Conservation (phyloP, 2,329 filamentous ascomycete species). For the Aureobasidium sp. region DNA sequence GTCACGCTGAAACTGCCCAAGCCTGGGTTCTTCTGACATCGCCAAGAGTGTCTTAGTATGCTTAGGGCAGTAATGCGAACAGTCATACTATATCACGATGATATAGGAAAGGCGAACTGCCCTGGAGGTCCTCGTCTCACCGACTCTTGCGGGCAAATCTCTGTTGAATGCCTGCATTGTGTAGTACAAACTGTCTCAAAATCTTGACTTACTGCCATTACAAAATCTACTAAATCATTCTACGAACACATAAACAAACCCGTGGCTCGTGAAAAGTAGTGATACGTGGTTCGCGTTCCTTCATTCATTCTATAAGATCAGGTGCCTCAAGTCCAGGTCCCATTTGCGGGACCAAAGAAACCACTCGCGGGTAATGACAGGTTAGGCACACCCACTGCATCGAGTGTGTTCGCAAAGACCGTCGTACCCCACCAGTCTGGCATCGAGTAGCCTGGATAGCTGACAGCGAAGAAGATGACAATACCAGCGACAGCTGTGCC, state of each 20-base stretch:
- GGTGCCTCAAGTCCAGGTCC: conserved; percentile 19
- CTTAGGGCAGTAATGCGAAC: not conserved
- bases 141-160: not conserved
- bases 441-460: conserved; percentile 33
- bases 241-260: not conserved
- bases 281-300: no score
- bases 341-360: conserved; percentile 53
- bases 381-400: conserved; percentile 30
- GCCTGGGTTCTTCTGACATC: conserved; percentile 2
- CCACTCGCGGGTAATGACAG: conserved; percentile 50
- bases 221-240: no score
- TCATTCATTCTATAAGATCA: not conserved
- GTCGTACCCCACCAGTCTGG: conserved; percentile 29
- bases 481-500: conserved; percentile 38
- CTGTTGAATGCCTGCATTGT: not conserved
- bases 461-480: conserved; percentile 39
- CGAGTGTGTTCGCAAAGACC: conserved; percentile 31
- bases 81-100: not conserved
- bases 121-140: not conserved
- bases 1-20: conserved; percentile 23
- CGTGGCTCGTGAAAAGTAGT: not conserved
- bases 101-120: not conserved
- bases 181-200: not conserved
- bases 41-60: not conserved
- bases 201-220: no score